Evolutionary conservation across 805 yeast genomes (phyloP), one percentile per base, ranked within the genome.

Genomic region (Zygoascus ofunaensis): DNA sequence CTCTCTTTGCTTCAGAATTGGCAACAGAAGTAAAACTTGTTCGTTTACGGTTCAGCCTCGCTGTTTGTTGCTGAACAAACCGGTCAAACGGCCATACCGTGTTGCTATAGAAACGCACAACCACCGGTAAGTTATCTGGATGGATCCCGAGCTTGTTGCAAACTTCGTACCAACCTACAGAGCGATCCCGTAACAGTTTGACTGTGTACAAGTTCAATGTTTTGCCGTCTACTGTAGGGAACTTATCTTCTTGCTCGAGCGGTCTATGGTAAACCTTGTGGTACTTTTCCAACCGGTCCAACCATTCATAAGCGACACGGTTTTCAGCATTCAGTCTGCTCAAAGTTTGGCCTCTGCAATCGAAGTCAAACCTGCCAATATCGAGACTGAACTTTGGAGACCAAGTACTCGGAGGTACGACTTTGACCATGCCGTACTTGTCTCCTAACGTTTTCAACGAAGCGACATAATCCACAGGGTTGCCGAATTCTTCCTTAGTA

Each of bases 371-470:
- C 24, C 46, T 32, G 42, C 63, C 62, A 2, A 58, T 48, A 45
- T 63, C 65, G 4, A 64, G 45, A 21, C 56, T 51, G 38, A 64
- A 62, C 38, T 45, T 47, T 5, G 70, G 80, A 17, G 63, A 58
- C 66, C 74, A 75, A 1, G 52, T 54, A 0, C 47, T 47, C 0
- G 90, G 89, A 3, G 94, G 80, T 4, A 74, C 66, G 2, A 89
- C 58, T 56, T 87, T 89, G 37, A 87, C 62, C 55, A 92, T 87
- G 0, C 96, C 96, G 58, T 71, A 77, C 23, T 64, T 58, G 26
- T 58, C 62, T 2, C 92, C 95, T 7, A 70, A 54, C 0, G 70
- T 66, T 10, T 63, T 59, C 1, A 77, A 60, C 12, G 74, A 67
- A 19, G 82, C 80, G 15, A 85, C 65, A 51, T 79, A 82, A n/a